Percentiles rank a stretch among this genome's conserved stretches.
Conservation (phyloP, 2,329 filamentous ascomycete genomes). For the Penicillium sp. region DNA sequence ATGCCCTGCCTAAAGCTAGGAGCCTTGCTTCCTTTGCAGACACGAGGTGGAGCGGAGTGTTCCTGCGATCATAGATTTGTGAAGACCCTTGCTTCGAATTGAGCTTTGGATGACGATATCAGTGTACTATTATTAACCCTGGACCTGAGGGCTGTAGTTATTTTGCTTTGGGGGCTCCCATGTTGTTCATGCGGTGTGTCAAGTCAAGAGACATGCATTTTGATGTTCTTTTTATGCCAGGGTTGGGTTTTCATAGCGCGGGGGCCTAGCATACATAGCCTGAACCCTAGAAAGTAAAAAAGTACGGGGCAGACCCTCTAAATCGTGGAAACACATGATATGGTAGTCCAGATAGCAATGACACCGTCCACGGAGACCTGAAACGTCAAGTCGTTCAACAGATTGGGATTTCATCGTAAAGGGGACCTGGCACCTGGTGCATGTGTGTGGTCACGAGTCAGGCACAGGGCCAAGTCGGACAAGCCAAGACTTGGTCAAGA, state of each 20-base stretch:
- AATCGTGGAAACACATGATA: neutral
- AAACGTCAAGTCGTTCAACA: neutral
- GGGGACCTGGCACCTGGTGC: neutral
- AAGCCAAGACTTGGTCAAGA: neutral
- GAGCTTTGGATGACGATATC: constrained; percentile 3
- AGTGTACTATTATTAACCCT: neutral
- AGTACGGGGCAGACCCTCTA: neutral
- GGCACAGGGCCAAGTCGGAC: neutral
- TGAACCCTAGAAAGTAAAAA: neutral
- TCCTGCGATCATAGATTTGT: neutral
- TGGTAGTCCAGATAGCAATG: neutral
- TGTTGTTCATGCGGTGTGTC: neutral
- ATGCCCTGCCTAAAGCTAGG: constrained; percentile 10
- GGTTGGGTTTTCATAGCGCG: neutral
- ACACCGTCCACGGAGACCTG: neutral
- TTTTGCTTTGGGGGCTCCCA: neutral
- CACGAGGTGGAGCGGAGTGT: constrained; percentile 14
- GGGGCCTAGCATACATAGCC: neutral
- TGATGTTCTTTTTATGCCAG: neutral
- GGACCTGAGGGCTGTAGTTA: neutral
- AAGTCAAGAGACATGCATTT: constrained; percentile 1
- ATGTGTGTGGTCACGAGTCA: neutral
- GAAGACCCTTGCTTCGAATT: constrained; percentile 21
- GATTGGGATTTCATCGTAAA: constrained; percentile 5
- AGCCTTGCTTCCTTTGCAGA: constrained; percentile 17